Evolutionary conservation across 768 basidiomycete species (phyloP), one percentile per base, ranked within the genome.

Genomic region (Russula earlei): DNA sequence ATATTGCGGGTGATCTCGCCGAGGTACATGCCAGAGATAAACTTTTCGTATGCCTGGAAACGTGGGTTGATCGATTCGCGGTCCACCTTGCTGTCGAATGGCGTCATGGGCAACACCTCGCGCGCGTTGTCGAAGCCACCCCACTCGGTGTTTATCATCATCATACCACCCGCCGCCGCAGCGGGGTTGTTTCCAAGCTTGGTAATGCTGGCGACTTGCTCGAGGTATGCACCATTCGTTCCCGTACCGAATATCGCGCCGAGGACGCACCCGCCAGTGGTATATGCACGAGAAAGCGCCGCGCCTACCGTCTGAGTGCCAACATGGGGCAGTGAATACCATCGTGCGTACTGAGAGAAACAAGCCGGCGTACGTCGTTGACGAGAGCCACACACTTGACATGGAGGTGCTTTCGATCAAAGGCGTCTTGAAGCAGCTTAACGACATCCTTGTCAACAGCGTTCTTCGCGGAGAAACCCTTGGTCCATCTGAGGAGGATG

Each of bases 131-230:
- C 90, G 72, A 98, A 96, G 24, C 83, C 96, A 59, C 96, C 96
- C 96, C 95, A 98, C 72, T 98, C 96, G 7, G 90, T 90, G 72
- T 99, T 99, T 54, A 98, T 82, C 53, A 97, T 80, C 96, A 99
- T 99, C 61, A 79, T 71, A 19, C 84, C 87, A 5, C 83, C 85
- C 31, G 79, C 74, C 9, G 75, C 72, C 10, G 75, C 79, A 6
- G 77, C 80, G 24, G 80, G 73, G 41, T 71, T 76, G 53, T 87
- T 82, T 17, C 79, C 80, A 8, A 96, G 76, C 70, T 98, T 98
- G 38, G 76, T 82, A 66, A 98, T 84, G 49, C 91, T 92, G 49
- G 80, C 76, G 29, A 93, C 74, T 62, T 87, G 78, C 68, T 98
- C 95, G 47, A 99, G 81, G 70, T 96, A 99, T 11, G 96, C 96